phyloP scores from a whole-genome alignment of 768 basidiomycete species.

The Amanita rubescens region DNA sequence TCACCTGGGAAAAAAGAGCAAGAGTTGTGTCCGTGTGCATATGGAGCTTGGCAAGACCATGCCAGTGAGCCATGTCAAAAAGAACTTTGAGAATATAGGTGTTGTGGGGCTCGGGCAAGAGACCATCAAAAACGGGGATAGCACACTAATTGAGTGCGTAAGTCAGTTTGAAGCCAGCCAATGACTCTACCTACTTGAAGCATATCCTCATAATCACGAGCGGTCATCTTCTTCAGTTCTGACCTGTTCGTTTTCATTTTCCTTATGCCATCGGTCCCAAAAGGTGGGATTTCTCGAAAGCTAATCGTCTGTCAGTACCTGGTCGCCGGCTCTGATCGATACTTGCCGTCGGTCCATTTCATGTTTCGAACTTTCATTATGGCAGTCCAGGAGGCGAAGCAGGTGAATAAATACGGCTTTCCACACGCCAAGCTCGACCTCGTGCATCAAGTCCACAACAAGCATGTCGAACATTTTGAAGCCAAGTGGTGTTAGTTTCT shows the following conservation, averaged over 20 bases:
- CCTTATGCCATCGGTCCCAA: slow-evolving; percentile 24
- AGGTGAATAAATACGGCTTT: slow-evolving; percentile 28
- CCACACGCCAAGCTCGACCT: slow-evolving; percentile 31
- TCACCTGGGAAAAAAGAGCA: no score
- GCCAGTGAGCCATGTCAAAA: slow-evolving; percentile 28
- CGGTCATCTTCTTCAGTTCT: slow-evolving; percentile 26
- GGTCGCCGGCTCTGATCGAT: neutral
- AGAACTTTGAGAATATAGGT: slow-evolving; percentile 23
- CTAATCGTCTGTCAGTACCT: slow-evolving; percentile 11
- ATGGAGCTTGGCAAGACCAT: no score
- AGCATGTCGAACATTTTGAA: slow-evolving; percentile 22
- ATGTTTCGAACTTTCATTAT: slow-evolving; percentile 10
- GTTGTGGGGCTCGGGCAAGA: no score
- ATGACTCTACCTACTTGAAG: slow-evolving; percentile 21
- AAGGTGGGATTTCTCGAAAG: slow-evolving; percentile 22
- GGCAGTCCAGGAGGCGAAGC: slow-evolving; percentile 23
- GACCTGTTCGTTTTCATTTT: slow-evolving; percentile 25
- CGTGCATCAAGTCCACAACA: slow-evolving; percentile 30
- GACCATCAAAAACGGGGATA: no score
- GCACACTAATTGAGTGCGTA: slow-evolving; percentile 18
- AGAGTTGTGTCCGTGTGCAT: no score
- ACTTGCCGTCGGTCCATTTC: slow-evolving; percentile 19
- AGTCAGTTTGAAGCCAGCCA: slow-evolving; percentile 1
- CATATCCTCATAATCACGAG: slow-evolving; percentile 32
- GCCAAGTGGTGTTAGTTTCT: slow-evolving; percentile 9